Base-by-base conservation (phyloP, 208 protist species). In the Acanthamoeba triangularis region DNA sequence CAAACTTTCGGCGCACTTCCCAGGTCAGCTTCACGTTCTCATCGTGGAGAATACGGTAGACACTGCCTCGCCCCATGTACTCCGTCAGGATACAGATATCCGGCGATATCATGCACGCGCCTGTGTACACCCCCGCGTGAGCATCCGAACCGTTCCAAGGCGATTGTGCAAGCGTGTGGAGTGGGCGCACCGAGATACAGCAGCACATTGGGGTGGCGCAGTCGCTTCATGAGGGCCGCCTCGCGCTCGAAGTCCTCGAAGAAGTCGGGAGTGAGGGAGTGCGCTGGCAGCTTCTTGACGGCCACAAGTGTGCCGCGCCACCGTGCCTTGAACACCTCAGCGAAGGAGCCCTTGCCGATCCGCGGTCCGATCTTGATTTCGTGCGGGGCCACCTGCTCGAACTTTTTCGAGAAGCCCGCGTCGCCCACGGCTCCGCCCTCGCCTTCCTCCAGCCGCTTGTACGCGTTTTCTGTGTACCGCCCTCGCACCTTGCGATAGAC, bases 211-310 rank as follows among this genome's bases (percentile, higher is more conserved):
- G 85, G 85, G 59, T 92, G 85, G 30, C 85, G 52, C 6, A 92
- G 85, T 11, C 59, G n/a, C 20, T 92, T 92, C 85, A 92, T 92
- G 30, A 92, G 85, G 0, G 49, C 85, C 37, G 85, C 85, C 33
- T 92, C 85, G 16, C 85, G 52, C 61, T 92, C 85, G n/a, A 92
- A 92, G 85, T 92, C 85, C 4, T 92, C 85, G 25, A 92, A 92
- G 33, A 92, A 92, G 16, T 65, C 52, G 4, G 85, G 59, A 4
- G 85, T 92, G 28, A 92, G 61, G 41, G 61, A 92, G 41, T 92
- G 85, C 2, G 85, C 59, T 37, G 85, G 85, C 13, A 92, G 85
- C 61, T 72, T 92, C 44, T 92, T 92, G 18, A 92, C 23, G 16
- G 85, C 85, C 33, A 92, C 85, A n/a, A 74, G 35, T 2, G 85